A percentile compares a stretch with the other conserved stretches of the same genome.
phyloP scores from a whole-genome alignment of 768 basidiomycete genomes.

The Suillus fuscotomentosus region DNA sequence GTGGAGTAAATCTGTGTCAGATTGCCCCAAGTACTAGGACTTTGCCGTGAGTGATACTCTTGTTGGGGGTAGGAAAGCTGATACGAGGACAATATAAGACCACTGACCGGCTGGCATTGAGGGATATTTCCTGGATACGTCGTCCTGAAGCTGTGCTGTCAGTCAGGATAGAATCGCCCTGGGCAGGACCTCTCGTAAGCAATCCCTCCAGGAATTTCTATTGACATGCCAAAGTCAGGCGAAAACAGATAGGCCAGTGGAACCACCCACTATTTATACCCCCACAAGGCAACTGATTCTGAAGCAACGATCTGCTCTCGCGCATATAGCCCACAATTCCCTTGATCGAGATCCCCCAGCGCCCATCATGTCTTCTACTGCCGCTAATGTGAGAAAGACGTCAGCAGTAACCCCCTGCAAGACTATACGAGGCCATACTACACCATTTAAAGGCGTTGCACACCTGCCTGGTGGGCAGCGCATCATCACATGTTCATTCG shows the following conservation, averaged over 20 bases:
- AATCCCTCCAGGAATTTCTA: not conserved
- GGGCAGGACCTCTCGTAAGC: not conserved
- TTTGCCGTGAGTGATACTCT: not conserved
- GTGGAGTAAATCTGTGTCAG: not conserved
- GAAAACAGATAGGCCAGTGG: not conserved
- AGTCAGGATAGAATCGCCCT: too few species aligned
- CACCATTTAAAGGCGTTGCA: too few species aligned
- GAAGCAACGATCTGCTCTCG: not conserved
- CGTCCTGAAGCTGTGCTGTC: not conserved
- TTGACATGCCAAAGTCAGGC: not conserved
- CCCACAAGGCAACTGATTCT: not conserved
- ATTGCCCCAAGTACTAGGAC: not conserved
- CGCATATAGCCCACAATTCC: not conserved
- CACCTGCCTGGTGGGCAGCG: not conserved
- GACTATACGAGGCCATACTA: not conserved
- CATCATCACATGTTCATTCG: not conserved
- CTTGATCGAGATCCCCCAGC: not conserved
- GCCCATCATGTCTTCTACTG: not conserved
- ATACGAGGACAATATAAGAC: not conserved
- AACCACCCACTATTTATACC: not conserved
- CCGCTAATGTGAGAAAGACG: not conserved
- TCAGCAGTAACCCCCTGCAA: not conserved
- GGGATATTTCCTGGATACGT: not conserved
- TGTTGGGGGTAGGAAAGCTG: not conserved
- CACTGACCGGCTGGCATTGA: not conserved